Percentiles rank a stretch among this genome's conserved stretches.
These are phyloP conservation scores for Boletus sensibilis DNA, from an alignment of 768 basidiomycete genomes.

Conservation along the genomic window DNA sequence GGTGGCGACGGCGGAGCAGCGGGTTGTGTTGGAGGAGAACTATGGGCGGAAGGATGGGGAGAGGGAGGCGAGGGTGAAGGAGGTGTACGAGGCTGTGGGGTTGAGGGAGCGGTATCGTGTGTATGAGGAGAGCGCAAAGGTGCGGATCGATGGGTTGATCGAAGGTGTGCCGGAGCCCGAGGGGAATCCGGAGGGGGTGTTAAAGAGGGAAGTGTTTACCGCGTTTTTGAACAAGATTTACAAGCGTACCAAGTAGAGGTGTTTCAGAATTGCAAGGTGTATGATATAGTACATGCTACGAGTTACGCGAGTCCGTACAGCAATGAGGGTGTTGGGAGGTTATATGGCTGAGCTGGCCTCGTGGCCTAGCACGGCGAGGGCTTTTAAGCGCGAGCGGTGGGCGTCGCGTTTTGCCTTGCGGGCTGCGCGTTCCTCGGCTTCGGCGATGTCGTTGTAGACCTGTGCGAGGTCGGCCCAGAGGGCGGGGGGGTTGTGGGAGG, in stretches of 20 bases:
- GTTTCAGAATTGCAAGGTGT: too few relatives aligned
- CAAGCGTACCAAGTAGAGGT: conserved; percentile 51
- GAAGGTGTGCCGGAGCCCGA: conserved; percentile 64
- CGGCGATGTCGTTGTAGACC: background rate
- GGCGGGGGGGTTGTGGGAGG: background rate
- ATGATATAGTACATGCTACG: too few relatives aligned
- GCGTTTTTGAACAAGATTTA: conserved; percentile 89
- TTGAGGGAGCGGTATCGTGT: conserved; percentile 61
- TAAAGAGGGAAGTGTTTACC: conserved; percentile 72
- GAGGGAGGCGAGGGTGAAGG: conserved; percentile 59
- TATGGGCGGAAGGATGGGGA: conserved; percentile 57
- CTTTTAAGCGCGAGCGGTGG: conserved; percentile 8
- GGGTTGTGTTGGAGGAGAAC: conserved; percentile 58
- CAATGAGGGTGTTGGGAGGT: too few relatives aligned
- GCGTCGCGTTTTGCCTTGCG: conserved; percentile 14
- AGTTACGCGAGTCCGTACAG: too few relatives aligned
- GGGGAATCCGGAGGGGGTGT: conserved; percentile 39
- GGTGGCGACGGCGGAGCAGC: conserved; percentile 54
- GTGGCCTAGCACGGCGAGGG: conserved; percentile 2
- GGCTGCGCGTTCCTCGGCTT: conserved; percentile 3
- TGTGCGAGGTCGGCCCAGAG: background rate
- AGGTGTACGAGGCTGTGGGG: conserved; percentile 68
- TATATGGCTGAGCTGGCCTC: background rate
- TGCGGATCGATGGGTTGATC: conserved; percentile 65
- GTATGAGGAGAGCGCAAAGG: conserved; percentile 80